phyloP scores from a whole-genome alignment of 2,329 filamentous ascomycete species.

The Trichoderma pleuroti region DNA sequence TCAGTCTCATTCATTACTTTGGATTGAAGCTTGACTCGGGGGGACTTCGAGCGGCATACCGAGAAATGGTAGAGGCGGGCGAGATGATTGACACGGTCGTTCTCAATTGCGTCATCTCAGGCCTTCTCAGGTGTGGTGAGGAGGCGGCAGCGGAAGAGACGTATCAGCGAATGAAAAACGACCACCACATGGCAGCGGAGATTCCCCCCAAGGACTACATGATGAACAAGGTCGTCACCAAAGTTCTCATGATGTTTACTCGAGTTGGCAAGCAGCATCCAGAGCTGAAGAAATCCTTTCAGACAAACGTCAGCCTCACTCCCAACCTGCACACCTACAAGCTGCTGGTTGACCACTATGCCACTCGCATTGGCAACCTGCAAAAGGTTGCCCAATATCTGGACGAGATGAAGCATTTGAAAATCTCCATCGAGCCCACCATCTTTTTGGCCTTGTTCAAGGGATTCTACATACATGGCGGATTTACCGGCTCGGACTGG shows the following conservation, averaged over 20 bases:
- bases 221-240: constrained; percentile 49
- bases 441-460: constrained; percentile 80
- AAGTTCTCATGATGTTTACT: constrained; percentile 56
- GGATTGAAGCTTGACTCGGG: constrained; percentile 71
- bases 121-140: constrained; percentile 74
- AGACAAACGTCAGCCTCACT: constrained; percentile 61
- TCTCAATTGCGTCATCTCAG: constrained; percentile 80
- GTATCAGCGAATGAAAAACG: constrained; percentile 77
- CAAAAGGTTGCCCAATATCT: constrained; percentile 67
- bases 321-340: constrained; percentile 79
- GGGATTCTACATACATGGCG: constrained; percentile 74
- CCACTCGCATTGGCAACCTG: constrained; percentile 65
- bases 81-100: constrained; percentile 86
- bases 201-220: constrained; percentile 46
- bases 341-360: constrained; percentile 73
- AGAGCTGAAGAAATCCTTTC: constrained; percentile 50
- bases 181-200: constrained; percentile 41
- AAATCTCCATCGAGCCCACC: constrained; percentile 67
- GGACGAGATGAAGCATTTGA: constrained; percentile 72
- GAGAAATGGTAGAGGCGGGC: constrained; percentile 75
- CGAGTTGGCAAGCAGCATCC: constrained; percentile 53
- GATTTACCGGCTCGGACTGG: constrained; percentile 64
- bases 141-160: constrained; percentile 72
- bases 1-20: constrained; percentile 78
- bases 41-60: constrained; percentile 73